phyloP scores from a whole-genome alignment of 2,329 filamentous ascomycete genomes.

The Fusarium denticulatum region DNA sequence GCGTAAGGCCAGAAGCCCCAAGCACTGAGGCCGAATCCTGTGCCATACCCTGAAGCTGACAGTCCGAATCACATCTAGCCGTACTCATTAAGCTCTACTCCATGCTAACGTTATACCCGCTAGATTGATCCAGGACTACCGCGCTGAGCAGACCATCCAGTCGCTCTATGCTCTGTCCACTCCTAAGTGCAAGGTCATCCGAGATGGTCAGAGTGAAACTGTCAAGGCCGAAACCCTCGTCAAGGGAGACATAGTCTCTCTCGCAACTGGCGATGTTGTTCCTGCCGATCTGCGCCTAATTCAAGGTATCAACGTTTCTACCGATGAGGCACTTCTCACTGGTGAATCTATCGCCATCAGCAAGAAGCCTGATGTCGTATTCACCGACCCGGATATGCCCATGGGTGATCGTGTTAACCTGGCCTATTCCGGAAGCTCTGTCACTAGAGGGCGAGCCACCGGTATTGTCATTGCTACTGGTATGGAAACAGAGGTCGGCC shows the following conservation, averaged over 20 bases:
- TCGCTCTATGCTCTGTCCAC: constrained; percentile 67
- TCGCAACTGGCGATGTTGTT: constrained; percentile 73
- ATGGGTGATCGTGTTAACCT: constrained; percentile 77
- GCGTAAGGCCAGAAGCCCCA: constrained; percentile 42
- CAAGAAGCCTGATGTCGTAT: constrained; percentile 68
- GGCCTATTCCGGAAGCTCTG: constrained; percentile 76
- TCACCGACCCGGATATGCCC: constrained; percentile 64
- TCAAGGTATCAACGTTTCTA: constrained; percentile 77
- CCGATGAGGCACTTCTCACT: constrained; percentile 79
- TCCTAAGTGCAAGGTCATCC: constrained; percentile 68
- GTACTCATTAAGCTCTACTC: constrained; percentile 14
- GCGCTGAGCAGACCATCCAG: constrained; percentile 70
- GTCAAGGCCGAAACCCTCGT: constrained; percentile 68
- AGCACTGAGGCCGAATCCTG: constrained; percentile 41
- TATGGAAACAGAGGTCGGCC: constrained; percentile 79
- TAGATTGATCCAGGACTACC: constrained; percentile 69
- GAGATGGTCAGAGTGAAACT: constrained; percentile 60
- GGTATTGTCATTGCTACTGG: constrained; percentile 77
- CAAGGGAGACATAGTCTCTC: constrained; percentile 71
- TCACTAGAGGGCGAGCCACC: constrained; percentile 74
- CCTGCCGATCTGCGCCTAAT: constrained; percentile 74
- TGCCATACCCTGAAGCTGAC: constrained; percentile 44
- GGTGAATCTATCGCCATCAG: constrained; percentile 77
- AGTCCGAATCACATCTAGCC: constrained; percentile 30
- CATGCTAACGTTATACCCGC: constrained; percentile 40